These are phyloP conservation scores for Cytospora schulzeri DNA, from an alignment of 2,329 filamentous ascomycete species.

Conservation along the genomic window DNA sequence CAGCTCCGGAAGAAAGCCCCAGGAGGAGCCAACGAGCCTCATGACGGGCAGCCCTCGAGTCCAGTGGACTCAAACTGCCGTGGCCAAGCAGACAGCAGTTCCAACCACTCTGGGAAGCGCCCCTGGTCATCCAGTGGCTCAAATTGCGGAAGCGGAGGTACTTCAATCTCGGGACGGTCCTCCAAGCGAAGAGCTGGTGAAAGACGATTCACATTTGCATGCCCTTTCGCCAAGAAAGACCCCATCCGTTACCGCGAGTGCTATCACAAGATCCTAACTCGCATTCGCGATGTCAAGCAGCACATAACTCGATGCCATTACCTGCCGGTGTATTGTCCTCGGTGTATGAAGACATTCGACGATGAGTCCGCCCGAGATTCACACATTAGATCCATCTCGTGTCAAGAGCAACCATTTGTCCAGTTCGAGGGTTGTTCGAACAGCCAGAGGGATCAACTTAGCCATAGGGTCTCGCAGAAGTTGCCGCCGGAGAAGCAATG, in stretches of 20 bases:
- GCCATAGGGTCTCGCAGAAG: background rate
- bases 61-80: background rate
- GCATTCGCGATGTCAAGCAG: conserved; percentile 15
- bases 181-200: background rate
- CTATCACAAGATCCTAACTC: conserved; percentile 3
- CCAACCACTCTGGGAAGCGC: background rate
- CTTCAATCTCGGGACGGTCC: background rate
- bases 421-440: conserved; percentile 1
- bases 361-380: background rate
- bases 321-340: conserved; percentile 1
- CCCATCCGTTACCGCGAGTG: conserved; percentile 1
- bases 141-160: background rate
- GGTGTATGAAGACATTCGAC: conserved; percentile 9
- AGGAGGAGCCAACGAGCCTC: background rate
- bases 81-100: too few species aligned
- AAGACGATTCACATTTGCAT: background rate
- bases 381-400: background rate
- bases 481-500: conserved; percentile 8
- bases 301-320: conserved; percentile 8
- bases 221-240: conserved; percentile 24
- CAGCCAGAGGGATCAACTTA: background rate
- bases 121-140: background rate
- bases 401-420: background rate
- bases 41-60: background rate
- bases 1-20: too few species aligned